Base-by-base conservation (phyloP, 2,329 filamentous ascomycete species). In the Fusarium vanettenii region DNA sequence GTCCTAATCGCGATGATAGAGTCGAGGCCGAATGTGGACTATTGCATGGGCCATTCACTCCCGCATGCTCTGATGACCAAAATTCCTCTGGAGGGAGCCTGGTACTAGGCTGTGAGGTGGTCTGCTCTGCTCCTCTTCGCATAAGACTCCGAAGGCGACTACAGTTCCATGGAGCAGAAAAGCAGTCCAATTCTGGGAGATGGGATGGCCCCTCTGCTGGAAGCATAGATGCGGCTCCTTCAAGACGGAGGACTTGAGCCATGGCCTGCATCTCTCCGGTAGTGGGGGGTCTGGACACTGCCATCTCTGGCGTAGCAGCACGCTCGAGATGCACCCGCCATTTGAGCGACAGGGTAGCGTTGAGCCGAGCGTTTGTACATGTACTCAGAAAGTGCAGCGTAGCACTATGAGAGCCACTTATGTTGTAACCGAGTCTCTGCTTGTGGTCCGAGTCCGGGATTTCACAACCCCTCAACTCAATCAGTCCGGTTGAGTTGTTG, bases 1-100 rank as follows among this genome's bases (percentile, higher is more conserved):
- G 1, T 1, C 11, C 6, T 14, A 2, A 2, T 11, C 7, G 8
- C 16, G 3, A n/a, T 50, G 45, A 50, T 5, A 6, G 1, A 10
- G 2, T 11, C 45, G 16, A n/a, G 9, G 48, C 25, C 10, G 10
- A 5, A 3, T 52, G 48, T 11, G 0, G 5, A 3, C 48, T 1
- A 11, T 5, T 27, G 45, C 45, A 50, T 50, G 45, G 2, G 16
- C 1, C 45, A 50, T 50, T 9, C 9, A 6, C 10, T 0, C 45
- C 45, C 2, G 25, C 4, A 27, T 27, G 22, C 8, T 18, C 14
- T 27, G 22, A 27, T 6, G 20, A 5, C 13, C 43, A 45, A 25
- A 25, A 16, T 16, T 50, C 45, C 9, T 27, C 22, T 11, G 5
- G 8, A 10, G 16, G 22, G 14, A 48, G 13, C 9, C 43, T 25